These are phyloP conservation scores for Neurospora sp. DNA, from an alignment of 495 filamentous ascomycete genomes.

Conservation along the genomic window DNA sequence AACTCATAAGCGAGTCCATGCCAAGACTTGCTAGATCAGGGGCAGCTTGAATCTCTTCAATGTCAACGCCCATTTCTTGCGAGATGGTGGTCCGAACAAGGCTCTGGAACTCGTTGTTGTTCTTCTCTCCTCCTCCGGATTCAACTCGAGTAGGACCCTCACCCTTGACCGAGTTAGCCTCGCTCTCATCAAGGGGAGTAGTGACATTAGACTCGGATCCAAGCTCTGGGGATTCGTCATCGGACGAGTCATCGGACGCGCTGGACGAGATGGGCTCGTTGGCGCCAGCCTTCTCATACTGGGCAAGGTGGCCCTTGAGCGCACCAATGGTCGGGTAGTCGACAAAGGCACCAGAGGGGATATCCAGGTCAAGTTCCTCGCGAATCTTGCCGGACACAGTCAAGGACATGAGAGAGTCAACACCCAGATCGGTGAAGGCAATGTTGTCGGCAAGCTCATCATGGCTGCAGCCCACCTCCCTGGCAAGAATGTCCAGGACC, in stretches of 20 bases:
- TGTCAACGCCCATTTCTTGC: conserved; percentile 56
- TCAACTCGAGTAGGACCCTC: conserved; percentile 10
- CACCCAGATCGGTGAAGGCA: conserved; percentile 45
- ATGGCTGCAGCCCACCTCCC: conserved; percentile 53
- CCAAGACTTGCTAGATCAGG: conserved; percentile 45
- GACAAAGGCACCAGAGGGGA: conserved; percentile 46
- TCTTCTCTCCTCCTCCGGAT: conserved; percentile 10
- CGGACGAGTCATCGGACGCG: conserved; percentile 26
- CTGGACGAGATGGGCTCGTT: conserved; percentile 15
- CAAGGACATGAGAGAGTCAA: conserved; percentile 52
- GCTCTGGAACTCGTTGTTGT: conserved; percentile 35
- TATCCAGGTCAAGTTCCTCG: conserved; percentile 46
- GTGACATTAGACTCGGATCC: conserved; percentile 39
- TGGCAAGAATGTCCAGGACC: conserved; percentile 54
- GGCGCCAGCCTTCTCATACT: conserved; percentile 34
- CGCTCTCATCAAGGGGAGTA: conserved; percentile 36
- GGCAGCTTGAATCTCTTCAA: conserved; percentile 49
- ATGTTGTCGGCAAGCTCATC: conserved; percentile 50
- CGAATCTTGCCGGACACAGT: conserved; percentile 43
- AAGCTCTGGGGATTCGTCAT: conserved; percentile 32
- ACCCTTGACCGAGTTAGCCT: conserved; percentile 31
- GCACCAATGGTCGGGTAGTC: conserved; percentile 45
- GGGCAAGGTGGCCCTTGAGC: conserved; percentile 47
- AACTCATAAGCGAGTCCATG: conserved; percentile 50
- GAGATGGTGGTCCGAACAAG: conserved; percentile 51